A percentile compares a stretch with the other conserved stretches of the same genome.
Evolutionary conservation across 179 eudicot genomes (phyloP).

Genomic region (Silene vulgaris): DNA sequence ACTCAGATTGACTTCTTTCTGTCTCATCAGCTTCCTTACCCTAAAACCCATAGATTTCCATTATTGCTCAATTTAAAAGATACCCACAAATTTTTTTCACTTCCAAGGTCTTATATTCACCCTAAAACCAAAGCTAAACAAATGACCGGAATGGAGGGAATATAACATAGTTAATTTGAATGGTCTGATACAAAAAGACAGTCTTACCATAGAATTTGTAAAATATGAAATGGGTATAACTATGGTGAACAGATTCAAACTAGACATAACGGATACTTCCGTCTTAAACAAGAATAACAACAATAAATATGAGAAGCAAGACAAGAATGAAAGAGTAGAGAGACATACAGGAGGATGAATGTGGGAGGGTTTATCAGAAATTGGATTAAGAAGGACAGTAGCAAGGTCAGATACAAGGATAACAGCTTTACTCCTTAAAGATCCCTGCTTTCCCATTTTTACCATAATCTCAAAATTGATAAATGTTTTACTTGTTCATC

Average conservation of each 20-base stretch:
- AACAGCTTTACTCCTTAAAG: conserved; percentile 56
- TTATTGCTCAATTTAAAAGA: neutral
- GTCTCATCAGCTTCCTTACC: neutral
- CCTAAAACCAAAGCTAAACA: no score
- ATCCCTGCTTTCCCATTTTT: conserved; percentile 31
- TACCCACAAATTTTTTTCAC: neutral
- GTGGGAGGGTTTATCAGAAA: conserved; percentile 64
- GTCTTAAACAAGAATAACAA: no score
- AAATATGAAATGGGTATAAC: no score
- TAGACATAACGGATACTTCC: no score
- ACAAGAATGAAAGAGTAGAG: neutral
- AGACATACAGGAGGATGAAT: conserved; percentile 29
- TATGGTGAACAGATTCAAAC: no score
- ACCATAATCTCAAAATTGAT: no score
- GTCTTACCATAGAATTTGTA: no score
- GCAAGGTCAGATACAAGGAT: conserved; percentile 63
- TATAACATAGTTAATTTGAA: no score
- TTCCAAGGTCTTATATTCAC: neutral
- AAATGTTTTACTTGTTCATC: no score
- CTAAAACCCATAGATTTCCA: conserved; percentile 3
- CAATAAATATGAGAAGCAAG: neutral
- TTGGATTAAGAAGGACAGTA: conserved; percentile 77
- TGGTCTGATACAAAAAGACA: no score
- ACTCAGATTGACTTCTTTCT: conserved; percentile 17
- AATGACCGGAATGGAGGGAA: neutral